Evolutionary conservation across 768 basidiomycete genomes (phyloP).

Genomic region (Xerocomellus dryophilus): DNA sequence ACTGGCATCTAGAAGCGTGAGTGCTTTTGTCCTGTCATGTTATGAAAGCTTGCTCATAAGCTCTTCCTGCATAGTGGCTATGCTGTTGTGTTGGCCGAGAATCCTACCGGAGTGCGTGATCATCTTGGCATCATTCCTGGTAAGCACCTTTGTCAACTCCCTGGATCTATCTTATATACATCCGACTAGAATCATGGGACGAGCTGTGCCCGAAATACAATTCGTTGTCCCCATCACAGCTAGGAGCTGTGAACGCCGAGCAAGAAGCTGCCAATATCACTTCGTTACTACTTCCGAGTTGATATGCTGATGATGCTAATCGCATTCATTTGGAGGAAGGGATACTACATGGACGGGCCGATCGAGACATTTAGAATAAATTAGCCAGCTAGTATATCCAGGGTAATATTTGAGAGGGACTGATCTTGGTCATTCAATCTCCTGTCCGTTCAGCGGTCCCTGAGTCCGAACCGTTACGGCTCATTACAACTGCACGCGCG

Average conservation of each 20-base stretch:
- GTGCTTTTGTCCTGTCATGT: neutral
- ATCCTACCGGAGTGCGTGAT: slow-evolving; percentile 13
- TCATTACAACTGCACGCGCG: no score
- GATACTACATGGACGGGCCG: no score
- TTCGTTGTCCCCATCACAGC: slow-evolving; percentile 17
- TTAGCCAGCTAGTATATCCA: no score
- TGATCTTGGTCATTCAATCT: no score
- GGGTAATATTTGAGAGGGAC: no score
- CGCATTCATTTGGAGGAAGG: neutral
- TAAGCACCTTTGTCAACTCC: neutral
- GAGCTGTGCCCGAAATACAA: slow-evolving; percentile 25
- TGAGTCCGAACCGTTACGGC: no score
- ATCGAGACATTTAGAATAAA: no score
- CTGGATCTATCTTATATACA: neutral
- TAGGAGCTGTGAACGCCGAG: slow-evolving; percentile 18
- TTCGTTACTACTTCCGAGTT: slow-evolving; percentile 13
- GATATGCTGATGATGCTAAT: neutral
- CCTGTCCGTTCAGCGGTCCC: no score
- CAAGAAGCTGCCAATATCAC: slow-evolving; percentile 21
- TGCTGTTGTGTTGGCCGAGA: slow-evolving; percentile 26
- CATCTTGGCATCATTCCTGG: slow-evolving; percentile 16
- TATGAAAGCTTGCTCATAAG: neutral
- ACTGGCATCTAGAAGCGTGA: slow-evolving; percentile 29
- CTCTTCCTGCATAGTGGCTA: slow-evolving; percentile 19
- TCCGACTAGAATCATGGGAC: slow-evolving; percentile 23